Evolutionary conservation across 208 protist species (phyloP).

Genomic region (Crithidia expoeki): DNA sequence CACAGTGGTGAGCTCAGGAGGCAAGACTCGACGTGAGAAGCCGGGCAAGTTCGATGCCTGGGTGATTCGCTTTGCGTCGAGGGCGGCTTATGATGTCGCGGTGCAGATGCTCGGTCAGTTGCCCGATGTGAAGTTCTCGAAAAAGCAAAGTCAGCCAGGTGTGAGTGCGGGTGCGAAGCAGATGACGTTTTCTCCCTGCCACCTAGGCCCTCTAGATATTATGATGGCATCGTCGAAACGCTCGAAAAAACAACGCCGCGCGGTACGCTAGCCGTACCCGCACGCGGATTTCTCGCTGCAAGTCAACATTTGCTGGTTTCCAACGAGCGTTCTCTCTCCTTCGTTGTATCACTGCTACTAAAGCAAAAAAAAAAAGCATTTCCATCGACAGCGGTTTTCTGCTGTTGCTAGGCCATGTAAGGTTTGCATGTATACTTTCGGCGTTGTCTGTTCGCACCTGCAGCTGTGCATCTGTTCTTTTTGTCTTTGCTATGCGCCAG

Average conservation of each 20-base stretch:
- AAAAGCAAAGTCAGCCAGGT: not conserved
- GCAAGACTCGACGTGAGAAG: constrained; percentile 6
- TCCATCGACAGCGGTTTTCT: no score
- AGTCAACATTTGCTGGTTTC: no score
- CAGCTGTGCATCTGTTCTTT: no score
- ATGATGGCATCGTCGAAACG: not conserved
- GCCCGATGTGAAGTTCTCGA: not conserved
- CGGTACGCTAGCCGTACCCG: no score
- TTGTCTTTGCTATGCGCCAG: no score
- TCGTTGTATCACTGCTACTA: no score
- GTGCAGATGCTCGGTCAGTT: constrained; percentile 1
- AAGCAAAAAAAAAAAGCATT: no score
- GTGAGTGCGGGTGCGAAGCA: not conserved
- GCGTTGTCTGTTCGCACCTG: no score
- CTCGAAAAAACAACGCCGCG: not conserved
- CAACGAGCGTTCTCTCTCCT: no score
- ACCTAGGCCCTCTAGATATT: not conserved
- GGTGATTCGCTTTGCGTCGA: constrained; percentile 2
- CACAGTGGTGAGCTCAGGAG: not conserved
- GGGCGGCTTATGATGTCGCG: not conserved
- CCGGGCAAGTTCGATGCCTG: constrained; percentile 10
- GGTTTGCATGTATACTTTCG: no score
- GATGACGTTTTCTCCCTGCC: not conserved
- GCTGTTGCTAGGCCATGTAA: no score
- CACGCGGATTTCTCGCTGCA: no score